Conservation (phyloP, 202 grass and related monocot species). For the Setaria viridis region DNA sequence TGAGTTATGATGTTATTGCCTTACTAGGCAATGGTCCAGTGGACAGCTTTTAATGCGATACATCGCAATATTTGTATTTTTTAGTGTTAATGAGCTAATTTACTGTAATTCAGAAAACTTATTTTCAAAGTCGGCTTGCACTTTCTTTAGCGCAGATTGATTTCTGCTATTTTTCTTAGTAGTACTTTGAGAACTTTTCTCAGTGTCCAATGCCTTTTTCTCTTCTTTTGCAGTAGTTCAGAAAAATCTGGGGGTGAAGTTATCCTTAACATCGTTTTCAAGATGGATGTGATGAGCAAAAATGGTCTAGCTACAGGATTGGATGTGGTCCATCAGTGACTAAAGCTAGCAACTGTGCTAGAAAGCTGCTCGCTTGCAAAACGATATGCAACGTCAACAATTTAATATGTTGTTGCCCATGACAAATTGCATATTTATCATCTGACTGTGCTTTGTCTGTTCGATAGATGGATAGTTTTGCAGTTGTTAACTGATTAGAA, state of each 20-base stretch:
- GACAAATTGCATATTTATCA: neutral
- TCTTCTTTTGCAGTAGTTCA: neutral
- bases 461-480: neutral
- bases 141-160: neutral
- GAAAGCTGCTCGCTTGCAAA: neutral
- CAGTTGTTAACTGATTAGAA: neutral
- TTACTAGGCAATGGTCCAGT: neutral
- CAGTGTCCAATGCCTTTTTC: neutral
- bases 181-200: neutral
- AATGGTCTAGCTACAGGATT: neutral
- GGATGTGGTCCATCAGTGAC: neutral
- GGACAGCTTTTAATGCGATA: neutral
- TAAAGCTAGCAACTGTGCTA: neutral
- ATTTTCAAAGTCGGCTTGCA: neutral
- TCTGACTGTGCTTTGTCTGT: neutral
- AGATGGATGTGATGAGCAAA: neutral
- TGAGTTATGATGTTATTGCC: neutral
- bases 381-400: neutral
- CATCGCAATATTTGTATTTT: neutral
- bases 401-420: neutral
- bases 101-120: neutral
- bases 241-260: neutral
- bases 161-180: neutral
- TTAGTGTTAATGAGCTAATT: conserved; percentile 4
- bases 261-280: neutral